Evolutionary conservation across 768 basidiomycete species (phyloP).

Genomic region (Tulasnella sp.): DNA sequence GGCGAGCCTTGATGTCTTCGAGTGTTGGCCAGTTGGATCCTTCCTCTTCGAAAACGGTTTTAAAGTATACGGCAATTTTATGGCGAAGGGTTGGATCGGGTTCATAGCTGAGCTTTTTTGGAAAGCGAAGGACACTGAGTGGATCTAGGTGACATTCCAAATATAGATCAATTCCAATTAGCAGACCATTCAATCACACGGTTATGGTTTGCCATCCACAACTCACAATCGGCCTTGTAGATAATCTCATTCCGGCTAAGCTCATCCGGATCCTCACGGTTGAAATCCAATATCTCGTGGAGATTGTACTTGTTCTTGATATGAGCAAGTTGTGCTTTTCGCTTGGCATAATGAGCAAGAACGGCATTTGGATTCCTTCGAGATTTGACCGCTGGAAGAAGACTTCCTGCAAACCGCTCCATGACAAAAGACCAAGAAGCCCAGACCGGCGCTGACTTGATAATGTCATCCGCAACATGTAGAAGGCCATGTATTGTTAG

Average conservation of each 20-base stretch:
- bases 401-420: constrained; percentile 42
- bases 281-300: constrained; percentile 38
- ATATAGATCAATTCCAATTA: too few species aligned
- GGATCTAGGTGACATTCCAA: too few species aligned
- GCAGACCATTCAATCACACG: too few species aligned
- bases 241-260: not conserved
- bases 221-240: not conserved
- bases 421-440: constrained; percentile 47
- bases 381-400: constrained; percentile 41
- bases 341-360: constrained; percentile 41
- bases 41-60: not conserved
- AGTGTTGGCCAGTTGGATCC: not conserved
- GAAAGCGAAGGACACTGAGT: constrained; percentile 13
- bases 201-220: too few species aligned
- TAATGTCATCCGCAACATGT: constrained; percentile 45
- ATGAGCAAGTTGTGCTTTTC: constrained; percentile 42
- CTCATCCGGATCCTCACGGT: not conserved
- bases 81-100: constrained; percentile 1
- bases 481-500: constrained; percentile 46
- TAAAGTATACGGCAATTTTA: constrained; percentile 18
- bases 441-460: constrained; percentile 45
- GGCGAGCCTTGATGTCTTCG: not conserved
- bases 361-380: constrained; percentile 42
- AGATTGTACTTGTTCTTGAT: constrained; percentile 42
- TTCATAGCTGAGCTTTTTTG: not conserved